Evolutionary conservation across 1,139 yeast genomes (phyloP).

Genomic region (Saccharomyces hybrid): DNA sequence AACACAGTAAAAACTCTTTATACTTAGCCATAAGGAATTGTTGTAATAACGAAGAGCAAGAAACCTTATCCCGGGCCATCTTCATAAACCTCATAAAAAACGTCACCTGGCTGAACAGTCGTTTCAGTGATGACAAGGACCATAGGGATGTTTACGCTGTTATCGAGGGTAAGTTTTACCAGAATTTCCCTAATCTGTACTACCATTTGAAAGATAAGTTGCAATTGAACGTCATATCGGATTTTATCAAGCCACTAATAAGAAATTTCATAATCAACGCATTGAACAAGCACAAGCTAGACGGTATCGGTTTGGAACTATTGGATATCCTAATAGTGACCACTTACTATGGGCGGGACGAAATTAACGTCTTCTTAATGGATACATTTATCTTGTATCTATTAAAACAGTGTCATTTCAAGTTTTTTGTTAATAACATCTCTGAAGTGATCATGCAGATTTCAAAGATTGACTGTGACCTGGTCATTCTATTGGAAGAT

Average conservation of each 20-base stretch:
- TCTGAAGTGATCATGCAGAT: neutral
- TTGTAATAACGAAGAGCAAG: neutral
- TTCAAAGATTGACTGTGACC: neutral
- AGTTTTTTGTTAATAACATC: slow-evolving; percentile 1
- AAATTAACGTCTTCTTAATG: neutral
- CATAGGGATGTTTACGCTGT: neutral
- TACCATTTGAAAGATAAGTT: slow-evolving; percentile 4
- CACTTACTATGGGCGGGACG: neutral
- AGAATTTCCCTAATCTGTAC: slow-evolving; percentile 2
- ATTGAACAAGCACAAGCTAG: neutral
- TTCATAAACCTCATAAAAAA: neutral
- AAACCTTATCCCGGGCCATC: neutral
- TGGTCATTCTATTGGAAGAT: neutral
- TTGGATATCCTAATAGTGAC: slow-evolving; percentile 5
- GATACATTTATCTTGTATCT: neutral
- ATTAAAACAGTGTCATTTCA: slow-evolving; percentile 2
- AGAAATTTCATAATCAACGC: neutral
- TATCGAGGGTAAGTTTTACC: neutral
- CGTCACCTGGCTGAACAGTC: slow-evolving; percentile 2
- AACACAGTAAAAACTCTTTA: neutral
- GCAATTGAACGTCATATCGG: neutral
- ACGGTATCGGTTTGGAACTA: slow-evolving; percentile 2
- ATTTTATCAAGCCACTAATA: slow-evolving; percentile 4
- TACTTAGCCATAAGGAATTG: neutral
- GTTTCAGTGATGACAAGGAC: slow-evolving; percentile 1